phyloP scores from a whole-genome alignment of 345 rosid species.

The Pseudoturritis turrita region DNA sequence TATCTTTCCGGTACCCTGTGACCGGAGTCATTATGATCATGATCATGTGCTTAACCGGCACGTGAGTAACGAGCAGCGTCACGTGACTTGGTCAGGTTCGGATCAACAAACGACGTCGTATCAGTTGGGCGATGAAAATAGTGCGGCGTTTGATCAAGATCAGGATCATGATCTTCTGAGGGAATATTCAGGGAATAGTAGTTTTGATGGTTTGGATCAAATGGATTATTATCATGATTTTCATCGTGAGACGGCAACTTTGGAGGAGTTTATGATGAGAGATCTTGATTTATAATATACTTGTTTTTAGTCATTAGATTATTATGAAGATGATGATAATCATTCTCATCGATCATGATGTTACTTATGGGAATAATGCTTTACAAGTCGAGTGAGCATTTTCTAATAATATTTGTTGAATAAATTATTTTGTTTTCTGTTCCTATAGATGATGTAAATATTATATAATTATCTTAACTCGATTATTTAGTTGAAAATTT shows the following conservation, averaged over 20 bases:
- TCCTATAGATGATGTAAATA: neutral
- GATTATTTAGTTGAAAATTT: neutral
- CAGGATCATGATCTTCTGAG: conserved; percentile 12
- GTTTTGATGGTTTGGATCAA: conserved; percentile 10
- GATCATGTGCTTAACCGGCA: conserved; percentile 8
- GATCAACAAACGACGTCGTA: conserved; percentile 13
- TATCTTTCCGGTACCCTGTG: conserved; percentile 15
- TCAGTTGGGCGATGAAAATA: conserved; percentile 8
- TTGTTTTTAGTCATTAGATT: conserved; percentile 4
- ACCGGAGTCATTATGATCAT: neutral
- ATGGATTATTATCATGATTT: conserved; percentile 27
- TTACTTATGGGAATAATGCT: conserved; percentile 5
- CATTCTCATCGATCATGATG: neutral
- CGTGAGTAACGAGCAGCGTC: conserved; percentile 16
- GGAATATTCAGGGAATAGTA: conserved; percentile 23
- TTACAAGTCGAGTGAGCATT: conserved; percentile 4
- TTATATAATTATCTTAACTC: neutral
- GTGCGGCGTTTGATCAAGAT: conserved; percentile 8
- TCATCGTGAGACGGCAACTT: conserved; percentile 6
- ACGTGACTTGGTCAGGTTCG: conserved; percentile 22
- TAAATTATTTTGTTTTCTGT: neutral
- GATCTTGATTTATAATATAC: conserved; percentile 27
- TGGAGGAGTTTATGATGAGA: conserved; percentile 34
- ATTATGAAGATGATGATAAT: neutral
- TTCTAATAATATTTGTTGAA: conserved; percentile 5